Base-by-base conservation (phyloP, 139 green algal genomes). In the Trebouxia sp. region DNA sequence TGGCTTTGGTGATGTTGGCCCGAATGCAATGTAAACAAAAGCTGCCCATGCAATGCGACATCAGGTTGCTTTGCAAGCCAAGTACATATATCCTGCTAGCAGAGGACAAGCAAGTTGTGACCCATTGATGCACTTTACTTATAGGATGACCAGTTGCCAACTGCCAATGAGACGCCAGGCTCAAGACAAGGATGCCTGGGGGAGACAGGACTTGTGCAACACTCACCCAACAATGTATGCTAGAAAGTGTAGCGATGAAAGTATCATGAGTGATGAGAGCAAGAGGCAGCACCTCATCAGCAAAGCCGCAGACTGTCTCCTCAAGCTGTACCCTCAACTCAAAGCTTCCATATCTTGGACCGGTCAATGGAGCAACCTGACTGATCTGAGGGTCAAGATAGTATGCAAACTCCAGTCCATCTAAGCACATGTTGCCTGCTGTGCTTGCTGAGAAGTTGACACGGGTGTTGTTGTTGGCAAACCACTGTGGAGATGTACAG, bases 321-420 rank as follows among this genome's bases (percentile, higher is more conserved):
- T 81, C 56, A 30, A 84, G 35, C 6, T 78, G 26, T 32, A 84
- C 56, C 22, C 53, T 77, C 1, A 81, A 8, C 28, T 47, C n/a
- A 53, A 84, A 84, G 74, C 72, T 81, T 32, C 80, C 80, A 35
- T 84, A 84, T 37, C 80, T 65, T 3, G 80, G 80, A 32, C 72
- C 80, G 6, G 14, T 14, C 24, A 51, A 15, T 7, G 80, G 80
- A 20, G 45, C 14, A 20, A 84, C 72, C 9, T 51, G 22, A 26
- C 22, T 43, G 10, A 81, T 35, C 14, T 62, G 43, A 4, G 74
- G 74, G 24, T 51, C 35, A 11, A 42, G 24, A 22, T 84, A 84
- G 74, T 81, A 84, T 4, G 30, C 43, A 39, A 67, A 84, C 2
- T 37, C 35, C 15, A 62, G 37, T 8, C 3, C 47, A 26, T 1